These are phyloP conservation scores for Cutaneotrichosporon arboriforme DNA, from an alignment of 1,284 basidiomycete genomes.

Conservation along the genomic window DNA sequence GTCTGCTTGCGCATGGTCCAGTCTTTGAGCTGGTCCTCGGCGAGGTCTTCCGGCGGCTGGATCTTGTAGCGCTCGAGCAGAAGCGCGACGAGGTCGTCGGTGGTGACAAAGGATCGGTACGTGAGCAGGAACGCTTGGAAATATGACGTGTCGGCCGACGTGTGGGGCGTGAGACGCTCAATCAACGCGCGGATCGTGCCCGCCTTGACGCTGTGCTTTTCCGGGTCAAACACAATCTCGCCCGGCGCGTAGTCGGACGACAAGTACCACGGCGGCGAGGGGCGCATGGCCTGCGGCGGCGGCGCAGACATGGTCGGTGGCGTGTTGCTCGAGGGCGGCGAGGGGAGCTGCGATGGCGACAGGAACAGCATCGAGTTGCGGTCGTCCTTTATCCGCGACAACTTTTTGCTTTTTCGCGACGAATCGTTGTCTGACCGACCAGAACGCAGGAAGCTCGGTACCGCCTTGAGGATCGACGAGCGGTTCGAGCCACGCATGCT, in stretches of 20 bases:
- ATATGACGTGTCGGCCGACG: conserved; percentile 61
- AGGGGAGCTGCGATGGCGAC: too few species aligned
- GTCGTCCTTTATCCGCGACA: not conserved
- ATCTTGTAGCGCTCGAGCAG: conserved; percentile 80
- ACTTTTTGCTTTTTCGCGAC: conserved; percentile 9
- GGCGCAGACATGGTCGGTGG: conserved; percentile 6
- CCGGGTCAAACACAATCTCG: conserved; percentile 74
- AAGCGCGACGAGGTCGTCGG: conserved; percentile 79
- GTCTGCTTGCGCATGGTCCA: conserved; percentile 88
- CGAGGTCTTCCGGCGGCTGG: conserved; percentile 64
- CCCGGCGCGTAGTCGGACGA: conserved; percentile 69
- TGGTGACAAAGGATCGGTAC: conserved; percentile 88
- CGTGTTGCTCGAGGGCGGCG: not conserved
- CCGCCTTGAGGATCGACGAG: conserved; percentile 33
- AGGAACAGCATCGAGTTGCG: conserved; percentile 2
- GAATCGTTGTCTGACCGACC: not conserved
- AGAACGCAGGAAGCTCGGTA: conserved; percentile 25
- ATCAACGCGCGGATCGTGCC: conserved; percentile 81
- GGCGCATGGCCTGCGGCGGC: conserved; percentile 6
- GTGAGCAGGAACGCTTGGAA: conserved; percentile 94
- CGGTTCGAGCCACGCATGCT: conserved; percentile 34
- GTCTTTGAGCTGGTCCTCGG: conserved; percentile 60
- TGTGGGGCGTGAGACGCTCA: conserved; percentile 85
- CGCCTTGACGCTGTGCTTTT: conserved; percentile 72
- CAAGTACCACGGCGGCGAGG: conserved; percentile 74